Base-by-base conservation (phyloP, 441 rosid species). In the Euphorbia schlechtendalii region DNA sequence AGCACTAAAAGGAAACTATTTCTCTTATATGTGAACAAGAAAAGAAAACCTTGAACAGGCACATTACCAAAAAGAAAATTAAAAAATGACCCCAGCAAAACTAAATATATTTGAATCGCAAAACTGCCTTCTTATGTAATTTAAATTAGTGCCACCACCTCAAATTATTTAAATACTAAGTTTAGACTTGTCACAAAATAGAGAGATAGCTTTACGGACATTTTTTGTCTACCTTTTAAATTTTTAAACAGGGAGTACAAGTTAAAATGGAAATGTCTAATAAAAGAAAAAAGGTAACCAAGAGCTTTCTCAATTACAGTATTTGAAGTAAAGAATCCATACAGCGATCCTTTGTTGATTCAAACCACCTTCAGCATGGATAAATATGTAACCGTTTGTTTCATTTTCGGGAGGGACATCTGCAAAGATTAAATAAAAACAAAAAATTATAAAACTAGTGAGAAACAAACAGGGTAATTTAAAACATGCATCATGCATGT, bases 301-400 rank as follows among this genome's bases (percentile, higher is more conserved):
- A 45, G 57, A 69, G 62, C 24, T 61, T 62, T 67, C 68, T 45
- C 40, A n/a, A 66, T 53, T 51, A 61, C 25, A 24, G 65, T 34
- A 65, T 60, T 56, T 56, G 48, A 53, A 36, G 69, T 64, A 65
- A 46, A 25, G 53, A 78, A 81, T 71, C 54, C 87, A 73, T 89
- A 94, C 99, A 61, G 99, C 97, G 61, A 91, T 91, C 46, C 99
- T 79, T 76, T 94, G 99, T 74, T 94, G 99, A 89, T 94, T 94
- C 76, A 94, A 76, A 73, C 99, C 98, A 56, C 99, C 99, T 78
- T 94, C 98, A 6, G 98, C 99, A 77, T 94, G 96, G 69, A 94
- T 91, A 76, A 94, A 94, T 66, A 94, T 86, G 74, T 89, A 94
- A 40, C 99, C 99, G 76, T 74, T 87, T 72, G 96, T 94, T 81